These are phyloP conservation scores for Backusella tuberculispora DNA, from an alignment of 192 early-diverging fungal genomes.

Conservation along the genomic window DNA sequence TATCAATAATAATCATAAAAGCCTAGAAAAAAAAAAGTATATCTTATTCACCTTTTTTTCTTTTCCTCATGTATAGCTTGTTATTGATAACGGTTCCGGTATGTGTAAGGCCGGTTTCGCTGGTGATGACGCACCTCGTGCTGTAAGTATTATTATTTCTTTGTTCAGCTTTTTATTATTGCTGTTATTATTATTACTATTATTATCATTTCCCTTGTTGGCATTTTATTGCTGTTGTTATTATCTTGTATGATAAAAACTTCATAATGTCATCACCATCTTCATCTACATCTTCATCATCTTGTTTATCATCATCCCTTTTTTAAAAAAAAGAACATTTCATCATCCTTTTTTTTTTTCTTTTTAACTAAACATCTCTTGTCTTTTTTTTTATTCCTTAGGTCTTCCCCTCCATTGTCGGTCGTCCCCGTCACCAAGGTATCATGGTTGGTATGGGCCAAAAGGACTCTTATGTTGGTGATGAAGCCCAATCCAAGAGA, in stretches of 20 bases:
- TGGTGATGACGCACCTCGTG: constrained; percentile 88
- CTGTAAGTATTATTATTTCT: constrained; percentile 68
- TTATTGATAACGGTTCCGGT: constrained; percentile 92
- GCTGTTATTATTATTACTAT: too few relatives aligned
- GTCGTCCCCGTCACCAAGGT: constrained; percentile 85
- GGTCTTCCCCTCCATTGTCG: constrained; percentile 84
- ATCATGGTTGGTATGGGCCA: constrained; percentile 92
- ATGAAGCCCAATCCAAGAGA: constrained; percentile 90
- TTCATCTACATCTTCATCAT: background rate
- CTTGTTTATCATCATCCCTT: background rate
- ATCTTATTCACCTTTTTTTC: background rate
- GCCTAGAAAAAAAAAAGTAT: too few relatives aligned
- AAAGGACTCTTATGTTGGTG: constrained; percentile 90
- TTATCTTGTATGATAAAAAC: too few relatives aligned
- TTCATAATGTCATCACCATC: too few relatives aligned
- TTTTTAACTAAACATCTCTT: background rate
- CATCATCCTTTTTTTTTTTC: background rate
- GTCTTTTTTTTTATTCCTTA: constrained; percentile 41
- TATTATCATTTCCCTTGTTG: too few relatives aligned
- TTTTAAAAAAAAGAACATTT: background rate
- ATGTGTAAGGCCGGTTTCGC: constrained; percentile 96
- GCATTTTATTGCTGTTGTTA: too few relatives aligned
- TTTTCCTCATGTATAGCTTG: constrained; percentile 57
- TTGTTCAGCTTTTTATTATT: too few relatives aligned
- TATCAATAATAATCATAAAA: too few relatives aligned